phyloP scores from a whole-genome alignment of 495 filamentous ascomycete genomes.

The Extremus antarcticus region DNA sequence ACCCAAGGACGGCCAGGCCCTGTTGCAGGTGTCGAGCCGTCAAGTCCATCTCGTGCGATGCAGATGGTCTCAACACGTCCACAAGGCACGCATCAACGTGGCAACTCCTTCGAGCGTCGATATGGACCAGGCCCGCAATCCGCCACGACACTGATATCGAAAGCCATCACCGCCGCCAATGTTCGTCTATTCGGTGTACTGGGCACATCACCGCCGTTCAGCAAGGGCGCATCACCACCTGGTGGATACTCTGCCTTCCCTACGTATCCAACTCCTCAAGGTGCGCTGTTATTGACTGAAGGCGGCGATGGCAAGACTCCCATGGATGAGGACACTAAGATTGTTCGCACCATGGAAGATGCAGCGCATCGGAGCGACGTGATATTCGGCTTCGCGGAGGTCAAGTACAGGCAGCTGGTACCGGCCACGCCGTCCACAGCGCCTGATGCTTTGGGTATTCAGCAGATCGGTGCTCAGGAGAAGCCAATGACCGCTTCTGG shows the following conservation, averaged over 20 bases:
- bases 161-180: constrained; percentile 88
- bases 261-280: constrained; percentile 63
- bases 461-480: constrained; percentile 37
- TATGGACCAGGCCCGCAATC: constrained; percentile 58
- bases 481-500: constrained; percentile 29
- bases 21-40: constrained; percentile 42
- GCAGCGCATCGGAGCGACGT: constrained; percentile 86
- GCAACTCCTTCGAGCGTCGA: constrained; percentile 67
- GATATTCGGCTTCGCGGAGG: constrained; percentile 92
- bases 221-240: constrained; percentile 56
- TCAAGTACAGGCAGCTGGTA: constrained; percentile 93
- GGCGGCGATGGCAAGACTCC: constrained; percentile 44
- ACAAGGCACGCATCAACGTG: constrained; percentile 49
- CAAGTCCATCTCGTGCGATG: constrained; percentile 48
- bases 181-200: constrained; percentile 42
- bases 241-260: constrained; percentile 71
- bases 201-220: constrained; percentile 33
- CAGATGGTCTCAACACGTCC: constrained; percentile 49
- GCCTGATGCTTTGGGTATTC: constrained; percentile 51
- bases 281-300: constrained; percentile 54
- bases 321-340: constrained; percentile 69
- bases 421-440: constrained; percentile 71
- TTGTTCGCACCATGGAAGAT: constrained; percentile 76
- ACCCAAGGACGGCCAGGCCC: constrained; percentile 49
- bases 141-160: constrained; percentile 80